phyloP scores from a whole-genome alignment of 2,329 filamentous ascomycete genomes.

The Aureobasidium musti region DNA sequence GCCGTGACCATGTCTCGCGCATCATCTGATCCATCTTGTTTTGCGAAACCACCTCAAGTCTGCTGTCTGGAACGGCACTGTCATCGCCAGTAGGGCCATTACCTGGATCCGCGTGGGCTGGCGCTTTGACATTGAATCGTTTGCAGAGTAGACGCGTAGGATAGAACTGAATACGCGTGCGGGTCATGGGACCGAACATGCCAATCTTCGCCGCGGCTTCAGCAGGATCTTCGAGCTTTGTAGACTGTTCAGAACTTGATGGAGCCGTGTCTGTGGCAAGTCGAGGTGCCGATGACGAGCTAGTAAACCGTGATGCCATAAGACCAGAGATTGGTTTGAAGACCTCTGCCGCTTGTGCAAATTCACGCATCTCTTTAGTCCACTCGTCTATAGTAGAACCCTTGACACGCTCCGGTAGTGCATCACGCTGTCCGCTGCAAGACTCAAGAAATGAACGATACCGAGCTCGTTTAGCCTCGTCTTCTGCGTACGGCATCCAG shows the following conservation, averaged over 20 bases:
- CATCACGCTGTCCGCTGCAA: constrained; percentile 63
- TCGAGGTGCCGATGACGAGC: constrained; percentile 53
- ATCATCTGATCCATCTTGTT: constrained; percentile 59
- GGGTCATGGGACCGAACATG: constrained; percentile 90
- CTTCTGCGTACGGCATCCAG: constrained; percentile 82
- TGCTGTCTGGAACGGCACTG: constrained; percentile 34
- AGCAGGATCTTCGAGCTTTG: constrained; percentile 63
- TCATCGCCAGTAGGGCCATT: constrained; percentile 41
- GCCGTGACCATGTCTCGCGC: constrained; percentile 44
- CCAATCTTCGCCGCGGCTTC: constrained; percentile 84
- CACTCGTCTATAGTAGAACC: constrained; percentile 68
- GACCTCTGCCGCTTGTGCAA: constrained; percentile 70
- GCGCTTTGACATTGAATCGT: constrained; percentile 82
- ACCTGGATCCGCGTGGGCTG: constrained; percentile 58
- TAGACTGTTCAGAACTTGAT: neutral
- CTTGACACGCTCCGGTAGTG: constrained; percentile 58
- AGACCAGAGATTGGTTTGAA: constrained; percentile 90
- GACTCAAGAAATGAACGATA: constrained; percentile 82
- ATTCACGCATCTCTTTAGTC: constrained; percentile 76
- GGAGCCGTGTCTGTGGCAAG: constrained; percentile 40
- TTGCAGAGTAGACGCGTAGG: constrained; percentile 89
- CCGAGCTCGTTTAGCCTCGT: constrained; percentile 74
- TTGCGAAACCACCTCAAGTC: constrained; percentile 56
- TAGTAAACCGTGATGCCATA: constrained; percentile 93
- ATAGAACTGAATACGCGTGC: constrained; percentile 69